A percentile compares a stretch with the other conserved stretches of the same genome.
Conservation (phyloP, 192 early-diverging fungal genomes). For the Mortierella antarctica region DNA sequence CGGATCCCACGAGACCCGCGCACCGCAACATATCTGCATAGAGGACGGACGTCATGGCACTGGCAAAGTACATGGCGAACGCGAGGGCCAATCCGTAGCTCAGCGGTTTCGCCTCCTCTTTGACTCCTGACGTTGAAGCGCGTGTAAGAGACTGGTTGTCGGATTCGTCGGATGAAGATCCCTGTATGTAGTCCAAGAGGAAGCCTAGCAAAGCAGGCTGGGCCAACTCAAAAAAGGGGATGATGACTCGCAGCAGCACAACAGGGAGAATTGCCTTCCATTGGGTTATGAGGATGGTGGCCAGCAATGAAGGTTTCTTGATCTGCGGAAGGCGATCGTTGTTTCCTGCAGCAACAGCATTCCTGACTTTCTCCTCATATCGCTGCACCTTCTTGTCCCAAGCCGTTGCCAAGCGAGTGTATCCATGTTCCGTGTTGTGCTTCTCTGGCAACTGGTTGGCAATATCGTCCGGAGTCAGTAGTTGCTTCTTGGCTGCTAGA, state of each 20-base stretch:
- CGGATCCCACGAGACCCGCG: not conserved
- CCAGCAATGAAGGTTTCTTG: slow-evolving; percentile 23
- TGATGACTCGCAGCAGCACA: not conserved
- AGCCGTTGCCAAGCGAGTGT: not conserved
- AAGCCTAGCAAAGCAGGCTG: slow-evolving; percentile 23
- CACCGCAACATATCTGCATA: not conserved
- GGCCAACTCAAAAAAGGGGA: slow-evolving; percentile 20
- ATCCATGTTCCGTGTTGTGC: slow-evolving; percentile 20
- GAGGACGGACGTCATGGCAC: not conserved
- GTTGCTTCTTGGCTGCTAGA: slow-evolving; percentile 28
- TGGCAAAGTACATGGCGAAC: slow-evolving; percentile 3
- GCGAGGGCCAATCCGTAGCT: slow-evolving; percentile 22
- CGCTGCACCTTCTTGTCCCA: slow-evolving; percentile 16
- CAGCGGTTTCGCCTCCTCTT: slow-evolving; percentile 17
- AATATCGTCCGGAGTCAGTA: slow-evolving; percentile 31
- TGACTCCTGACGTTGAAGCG: not conserved
- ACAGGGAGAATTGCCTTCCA: slow-evolving; percentile 16
- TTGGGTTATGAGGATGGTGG: slow-evolving; percentile 17
- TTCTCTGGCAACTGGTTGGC: slow-evolving; percentile 22
- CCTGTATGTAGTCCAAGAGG: slow-evolving; percentile 32
- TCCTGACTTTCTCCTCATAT: slow-evolving; percentile 2
- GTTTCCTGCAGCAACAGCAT: not conserved
- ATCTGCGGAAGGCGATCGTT: not conserved
- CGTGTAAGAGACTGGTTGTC: not conserved
- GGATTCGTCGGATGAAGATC: not conserved